Evolutionary conservation across 805 yeast genomes (phyloP).

Genomic region (Zygoascus ofunaensis): DNA sequence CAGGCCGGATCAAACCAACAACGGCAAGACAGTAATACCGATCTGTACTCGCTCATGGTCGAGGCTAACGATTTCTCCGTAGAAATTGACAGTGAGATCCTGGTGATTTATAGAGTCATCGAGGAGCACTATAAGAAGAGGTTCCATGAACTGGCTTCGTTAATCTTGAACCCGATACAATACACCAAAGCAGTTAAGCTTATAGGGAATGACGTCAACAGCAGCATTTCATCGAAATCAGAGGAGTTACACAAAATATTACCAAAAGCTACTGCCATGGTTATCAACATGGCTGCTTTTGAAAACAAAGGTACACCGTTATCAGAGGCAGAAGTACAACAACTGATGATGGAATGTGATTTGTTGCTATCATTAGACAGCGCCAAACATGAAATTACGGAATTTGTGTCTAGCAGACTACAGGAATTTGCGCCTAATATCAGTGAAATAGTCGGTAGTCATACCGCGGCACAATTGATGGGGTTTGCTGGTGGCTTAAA

Average conservation of each 20-base stretch:
- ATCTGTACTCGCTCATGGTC: slow-evolving; percentile 44
- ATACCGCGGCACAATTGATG: slow-evolving; percentile 63
- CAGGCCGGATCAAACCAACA: not conserved
- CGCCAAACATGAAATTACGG: slow-evolving; percentile 37
- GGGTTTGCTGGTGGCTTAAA: slow-evolving; percentile 60
- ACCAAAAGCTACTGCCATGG: slow-evolving; percentile 57
- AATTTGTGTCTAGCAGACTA: slow-evolving; percentile 49
- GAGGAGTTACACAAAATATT: slow-evolving; percentile 35
- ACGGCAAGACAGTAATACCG: slow-evolving; percentile 24
- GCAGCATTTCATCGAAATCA: slow-evolving; percentile 10
- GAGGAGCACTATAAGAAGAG: slow-evolving; percentile 46
- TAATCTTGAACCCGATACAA: slow-evolving; percentile 53
- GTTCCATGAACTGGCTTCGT: slow-evolving; percentile 62
- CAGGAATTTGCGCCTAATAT: slow-evolving; percentile 70
- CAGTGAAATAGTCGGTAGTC: slow-evolving; percentile 60
- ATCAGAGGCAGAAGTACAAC: slow-evolving; percentile 28
- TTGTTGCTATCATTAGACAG: slow-evolving; percentile 39
- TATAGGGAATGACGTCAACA: slow-evolving; percentile 41
- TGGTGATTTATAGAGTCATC: slow-evolving; percentile 39
- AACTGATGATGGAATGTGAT: slow-evolving; percentile 39
- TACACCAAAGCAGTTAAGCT: slow-evolving; percentile 46
- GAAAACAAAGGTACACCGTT: slow-evolving; percentile 34
- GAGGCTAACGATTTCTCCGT: slow-evolving; percentile 46
- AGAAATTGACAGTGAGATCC: slow-evolving; percentile 47
- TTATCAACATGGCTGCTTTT: slow-evolving; percentile 65